These are phyloP conservation scores for Leptographium galeiforme DNA, from an alignment of 2,329 filamentous ascomycete species.

Conservation along the genomic window DNA sequence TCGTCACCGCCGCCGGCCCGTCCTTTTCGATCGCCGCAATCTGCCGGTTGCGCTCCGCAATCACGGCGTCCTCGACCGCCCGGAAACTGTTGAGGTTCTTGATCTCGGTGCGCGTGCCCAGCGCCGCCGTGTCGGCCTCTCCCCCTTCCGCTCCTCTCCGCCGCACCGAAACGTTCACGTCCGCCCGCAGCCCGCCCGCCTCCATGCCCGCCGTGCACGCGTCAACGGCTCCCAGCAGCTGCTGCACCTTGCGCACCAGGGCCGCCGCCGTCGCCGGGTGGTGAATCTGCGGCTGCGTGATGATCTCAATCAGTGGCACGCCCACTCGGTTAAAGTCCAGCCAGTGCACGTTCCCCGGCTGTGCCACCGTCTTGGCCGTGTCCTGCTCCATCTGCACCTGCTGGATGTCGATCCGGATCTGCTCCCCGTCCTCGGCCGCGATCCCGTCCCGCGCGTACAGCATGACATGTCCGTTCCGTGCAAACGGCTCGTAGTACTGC, in stretches of 20 bases:
- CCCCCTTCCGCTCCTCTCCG: slow-evolving; percentile 16
- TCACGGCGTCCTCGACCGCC: slow-evolving; percentile 86
- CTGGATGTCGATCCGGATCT: slow-evolving; percentile 68
- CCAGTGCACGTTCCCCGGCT: slow-evolving; percentile 59
- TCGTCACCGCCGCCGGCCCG: slow-evolving; percentile 44
- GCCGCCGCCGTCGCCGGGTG: slow-evolving; percentile 77
- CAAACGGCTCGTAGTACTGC: slow-evolving; percentile 73
- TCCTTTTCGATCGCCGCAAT: slow-evolving; percentile 67
- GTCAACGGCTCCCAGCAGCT: slow-evolving; percentile 64
- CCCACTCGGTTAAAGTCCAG: slow-evolving; percentile 92
- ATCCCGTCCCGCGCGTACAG: slow-evolving; percentile 69
- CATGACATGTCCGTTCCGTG: slow-evolving; percentile 56
- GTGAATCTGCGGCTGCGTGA: slow-evolving; percentile 80
- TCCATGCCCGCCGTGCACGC: slow-evolving; percentile 91
- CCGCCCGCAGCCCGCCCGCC: slow-evolving; percentile 74
- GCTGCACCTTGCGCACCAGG: slow-evolving; percentile 78
- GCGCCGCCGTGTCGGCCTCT: slow-evolving; percentile 18
- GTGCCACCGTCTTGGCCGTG: slow-evolving; percentile 82
- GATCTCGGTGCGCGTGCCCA: slow-evolving; percentile 89
- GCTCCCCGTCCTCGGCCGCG: slow-evolving; percentile 54
- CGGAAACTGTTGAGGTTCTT: slow-evolving; percentile 95
- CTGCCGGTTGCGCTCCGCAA: slow-evolving; percentile 80
- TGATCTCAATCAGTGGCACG: slow-evolving; percentile 85
- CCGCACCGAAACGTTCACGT: slow-evolving; percentile 88
- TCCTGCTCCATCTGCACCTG: slow-evolving; percentile 97